Percentiles rank a stretch among this genome's conserved stretches.
phyloP scores from a whole-genome alignment of 495 filamentous ascomycete species.

The Emericellopsis terricola region DNA sequence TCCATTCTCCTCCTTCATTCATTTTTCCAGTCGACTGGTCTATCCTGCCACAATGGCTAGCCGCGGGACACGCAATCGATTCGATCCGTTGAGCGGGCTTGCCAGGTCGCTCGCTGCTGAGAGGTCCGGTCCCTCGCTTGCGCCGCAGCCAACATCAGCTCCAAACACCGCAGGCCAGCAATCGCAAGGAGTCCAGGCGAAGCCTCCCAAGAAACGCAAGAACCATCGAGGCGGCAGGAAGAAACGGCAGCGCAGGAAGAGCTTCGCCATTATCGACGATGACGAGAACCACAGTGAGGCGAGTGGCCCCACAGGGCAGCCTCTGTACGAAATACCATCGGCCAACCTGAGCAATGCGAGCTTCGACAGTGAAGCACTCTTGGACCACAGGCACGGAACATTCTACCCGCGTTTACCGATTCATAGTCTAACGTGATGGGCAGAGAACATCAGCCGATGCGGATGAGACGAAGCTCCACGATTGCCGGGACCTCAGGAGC shows the following conservation, averaged over 20 bases:
- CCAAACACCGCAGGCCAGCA: too few species aligned
- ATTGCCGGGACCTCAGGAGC: conserved; percentile 18
- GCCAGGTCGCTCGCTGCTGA: not conserved
- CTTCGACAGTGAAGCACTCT: conserved; percentile 58
- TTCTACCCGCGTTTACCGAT: not conserved
- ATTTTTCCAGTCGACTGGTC: too few species aligned
- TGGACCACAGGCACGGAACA: conserved; percentile 54
- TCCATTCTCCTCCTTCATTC: too few species aligned
- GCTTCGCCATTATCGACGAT: conserved; percentile 38
- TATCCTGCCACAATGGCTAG: too few species aligned
- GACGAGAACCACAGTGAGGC: conserved; percentile 15
- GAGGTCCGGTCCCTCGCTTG: not conserved
- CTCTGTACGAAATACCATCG: conserved; percentile 40
- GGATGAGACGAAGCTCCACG: conserved; percentile 42
- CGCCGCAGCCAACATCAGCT: not conserved
- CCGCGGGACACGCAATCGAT: too few species aligned
- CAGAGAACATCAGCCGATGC: conserved; percentile 53
- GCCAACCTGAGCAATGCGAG: conserved; percentile 58
- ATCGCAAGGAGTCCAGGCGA: not conserved
- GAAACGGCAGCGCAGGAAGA: conserved; percentile 42
- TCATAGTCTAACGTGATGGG: not conserved
- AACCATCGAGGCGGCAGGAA: conserved; percentile 36
- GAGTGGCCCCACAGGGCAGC: conserved; percentile 14
- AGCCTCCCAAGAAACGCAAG: conserved; percentile 13
- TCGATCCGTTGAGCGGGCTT: not conserved